Percentiles rank a stretch among this genome's conserved stretches.
Conservation (phyloP, 1,139 yeast genomes). For the Dujonia santamariae region DNA sequence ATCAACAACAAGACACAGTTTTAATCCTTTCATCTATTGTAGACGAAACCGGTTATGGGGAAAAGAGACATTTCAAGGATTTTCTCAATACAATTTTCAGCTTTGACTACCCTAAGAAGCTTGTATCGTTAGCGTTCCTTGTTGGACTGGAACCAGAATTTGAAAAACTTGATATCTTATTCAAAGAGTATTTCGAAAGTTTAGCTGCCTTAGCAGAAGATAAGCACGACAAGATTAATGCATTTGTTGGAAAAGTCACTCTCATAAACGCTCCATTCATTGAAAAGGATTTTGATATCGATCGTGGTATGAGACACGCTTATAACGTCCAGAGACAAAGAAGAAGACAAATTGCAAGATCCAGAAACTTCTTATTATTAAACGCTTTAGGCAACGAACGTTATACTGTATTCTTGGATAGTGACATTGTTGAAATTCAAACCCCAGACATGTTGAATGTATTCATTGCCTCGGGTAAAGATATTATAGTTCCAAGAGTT, state of each 20-base stretch:
- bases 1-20: constrained; percentile 13
- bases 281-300: constrained; percentile 20
- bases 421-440: constrained; percentile 35
- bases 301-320: constrained; percentile 26
- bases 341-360: constrained; percentile 31
- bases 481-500: constrained; percentile 42
- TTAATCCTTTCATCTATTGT: constrained; percentile 24
- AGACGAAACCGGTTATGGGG: constrained; percentile 26
- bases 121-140: constrained; percentile 28
- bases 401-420: constrained; percentile 43
- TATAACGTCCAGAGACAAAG: constrained; percentile 29
- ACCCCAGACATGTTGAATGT: constrained; percentile 23
- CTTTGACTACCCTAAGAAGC: constrained; percentile 14
- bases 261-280: constrained; percentile 32
- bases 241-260: constrained; percentile 19
- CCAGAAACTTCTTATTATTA: constrained; percentile 34
- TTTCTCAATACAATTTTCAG: constrained; percentile 22
- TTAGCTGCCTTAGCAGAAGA: constrained; percentile 4
- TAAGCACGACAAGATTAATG: constrained; percentile 1
- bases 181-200: constrained; percentile 14
- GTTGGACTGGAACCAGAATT: constrained; percentile 26
- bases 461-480: constrained; percentile 32
- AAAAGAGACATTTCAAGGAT: constrained; percentile 19
- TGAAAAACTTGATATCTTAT: constrained; percentile 14
- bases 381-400: constrained; percentile 24